phyloP scores from a whole-genome alignment of 345 rosid species.

The Gossypium anomalum region DNA sequence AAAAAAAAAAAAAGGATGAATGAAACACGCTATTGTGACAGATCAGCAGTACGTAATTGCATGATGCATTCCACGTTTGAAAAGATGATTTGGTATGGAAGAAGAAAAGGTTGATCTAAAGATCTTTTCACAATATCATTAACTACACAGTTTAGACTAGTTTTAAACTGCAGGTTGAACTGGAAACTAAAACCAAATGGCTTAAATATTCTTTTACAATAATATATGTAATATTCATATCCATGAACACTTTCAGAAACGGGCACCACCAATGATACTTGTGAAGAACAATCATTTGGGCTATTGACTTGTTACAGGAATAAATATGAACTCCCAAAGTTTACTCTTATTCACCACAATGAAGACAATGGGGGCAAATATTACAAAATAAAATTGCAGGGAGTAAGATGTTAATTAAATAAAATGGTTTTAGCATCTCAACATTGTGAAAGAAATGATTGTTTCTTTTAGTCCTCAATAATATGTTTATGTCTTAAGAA shows the following conservation, averaged over 20 bases:
- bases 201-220: not conserved
- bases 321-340: not conserved
- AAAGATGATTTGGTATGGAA: not conserved
- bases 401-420: not conserved
- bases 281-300: not conserved
- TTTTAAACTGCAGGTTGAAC: not conserved
- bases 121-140: not conserved
- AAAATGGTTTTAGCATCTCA: not conserved
- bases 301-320: not conserved
- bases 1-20: not conserved
- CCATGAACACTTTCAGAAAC: not conserved
- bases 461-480: not conserved
- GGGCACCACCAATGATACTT: too few relatives aligned
- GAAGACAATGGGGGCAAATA: not conserved
- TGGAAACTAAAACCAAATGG: not conserved
- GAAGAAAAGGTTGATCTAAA: not conserved
- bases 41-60: not conserved
- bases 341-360: not conserved
- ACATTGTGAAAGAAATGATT: not conserved
- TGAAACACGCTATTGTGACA: not conserved
- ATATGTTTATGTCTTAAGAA: not conserved
- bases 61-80: not conserved
- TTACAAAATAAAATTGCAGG: not conserved
- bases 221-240: not conserved
- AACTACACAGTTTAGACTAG: not conserved